Evolutionary conservation across 1,284 basidiomycete species (phyloP), one percentile per base, ranked within the genome.

Genomic region (Chondrostereum purpureum): DNA sequence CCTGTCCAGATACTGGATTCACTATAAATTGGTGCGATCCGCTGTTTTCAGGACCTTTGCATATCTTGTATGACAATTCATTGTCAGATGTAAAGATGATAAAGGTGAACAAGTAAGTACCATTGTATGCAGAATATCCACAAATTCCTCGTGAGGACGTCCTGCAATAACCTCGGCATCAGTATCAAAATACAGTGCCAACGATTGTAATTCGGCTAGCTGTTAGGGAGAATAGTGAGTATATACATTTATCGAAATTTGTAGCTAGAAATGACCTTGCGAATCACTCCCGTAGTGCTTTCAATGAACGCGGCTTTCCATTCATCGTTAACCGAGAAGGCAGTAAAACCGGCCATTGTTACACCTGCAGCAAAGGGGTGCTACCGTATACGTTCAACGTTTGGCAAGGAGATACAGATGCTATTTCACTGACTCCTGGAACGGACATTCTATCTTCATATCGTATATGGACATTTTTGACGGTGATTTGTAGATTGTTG

Each of bases 251-350:
- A 8, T 31, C 27, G 27, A 18, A 44, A 22, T 14, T 14, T 42
- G 20, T 39, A 2, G 18, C 31, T 20, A 11, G 31, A n/a, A 47
- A 55, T 27, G 50, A 85, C 88, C 70, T 99, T 99, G 67, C 97
- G 92, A 38, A 99, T 88, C 23, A 88, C 86, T 24, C 89, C 83
- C 3, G 83, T 77, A 8, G 84, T 88, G 60, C 92, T 93, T 65
- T 94, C 88, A 45, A 99, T 92, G 67, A 98, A 99, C 0, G 92
- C 83, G n/a, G 94, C 80, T 51, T 88, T 69, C 97, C 97, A 99
- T 46, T 82, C 70, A 51, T 80, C 84, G 59, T 99, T 83, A 1
- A 95, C 93, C 1, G 96, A 99, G n/a, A 88, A 80, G 20, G 93
- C 92, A 4, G 89, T 86, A 62, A 99, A 97, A 31, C 87, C 83